These are phyloP conservation scores for Beta vulgaris DNA, from an alignment of 148 eudicot genomes.

Conservation along the genomic window DNA sequence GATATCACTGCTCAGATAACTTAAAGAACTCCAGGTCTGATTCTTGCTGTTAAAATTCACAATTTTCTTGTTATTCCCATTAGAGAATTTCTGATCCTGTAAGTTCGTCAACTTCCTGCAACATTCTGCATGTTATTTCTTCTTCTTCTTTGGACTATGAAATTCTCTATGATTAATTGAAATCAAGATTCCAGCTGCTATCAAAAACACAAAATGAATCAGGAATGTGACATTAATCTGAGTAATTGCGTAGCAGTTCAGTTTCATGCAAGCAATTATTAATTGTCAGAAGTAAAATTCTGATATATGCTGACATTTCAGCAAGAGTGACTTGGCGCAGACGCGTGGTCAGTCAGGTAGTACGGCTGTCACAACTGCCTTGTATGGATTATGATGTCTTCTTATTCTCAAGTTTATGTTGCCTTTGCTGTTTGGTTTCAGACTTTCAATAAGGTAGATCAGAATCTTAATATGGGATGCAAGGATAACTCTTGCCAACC, in stretches of 20 bases:
- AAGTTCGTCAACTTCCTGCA: background rate
- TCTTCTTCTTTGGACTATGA: background rate
- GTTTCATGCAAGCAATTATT: background rate
- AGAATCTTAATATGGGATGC: slow-evolving; percentile 1
- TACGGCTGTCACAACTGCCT: background rate
- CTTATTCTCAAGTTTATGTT: background rate
- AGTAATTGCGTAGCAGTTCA: background rate
- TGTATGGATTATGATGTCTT: background rate
- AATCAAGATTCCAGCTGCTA: background rate
- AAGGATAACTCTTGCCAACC: background rate
- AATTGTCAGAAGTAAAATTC: background rate
- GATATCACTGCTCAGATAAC: background rate
- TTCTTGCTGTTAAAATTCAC: background rate
- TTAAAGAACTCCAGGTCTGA: background rate
- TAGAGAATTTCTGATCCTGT: background rate
- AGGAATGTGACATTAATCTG: background rate
- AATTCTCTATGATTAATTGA: too few species aligned
- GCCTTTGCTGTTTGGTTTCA: background rate
- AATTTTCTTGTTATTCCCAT: background rate
- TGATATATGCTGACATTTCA: too few species aligned
- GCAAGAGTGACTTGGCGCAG: too few species aligned
- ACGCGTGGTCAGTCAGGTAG: too few species aligned
- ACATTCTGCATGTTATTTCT: background rate
- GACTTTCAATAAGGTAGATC: background rate
- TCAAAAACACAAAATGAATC: background rate